Evolutionary conservation across 805 yeast genomes (phyloP).

Genomic region (Lipomyces orientalis): DNA sequence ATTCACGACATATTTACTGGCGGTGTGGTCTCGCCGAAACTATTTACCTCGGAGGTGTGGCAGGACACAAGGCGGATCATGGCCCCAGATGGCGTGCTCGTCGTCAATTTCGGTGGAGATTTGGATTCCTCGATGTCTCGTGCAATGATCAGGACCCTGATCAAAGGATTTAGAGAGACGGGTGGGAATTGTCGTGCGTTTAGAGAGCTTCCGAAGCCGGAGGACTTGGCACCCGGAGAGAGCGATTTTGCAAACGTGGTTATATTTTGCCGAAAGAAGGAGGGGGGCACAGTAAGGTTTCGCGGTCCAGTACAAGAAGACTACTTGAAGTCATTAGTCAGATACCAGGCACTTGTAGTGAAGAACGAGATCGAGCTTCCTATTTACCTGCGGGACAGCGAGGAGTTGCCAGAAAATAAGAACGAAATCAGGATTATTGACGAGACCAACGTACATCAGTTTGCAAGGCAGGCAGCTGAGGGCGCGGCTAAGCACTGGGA

Average conservation of each 20-base stretch:
- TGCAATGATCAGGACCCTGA: conserved; percentile 25
- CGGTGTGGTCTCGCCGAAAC: conserved; percentile 27
- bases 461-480: conserved; percentile 15
- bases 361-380: conserved; percentile 25
- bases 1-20: conserved; percentile 36
- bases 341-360: conserved; percentile 16
- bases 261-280: conserved; percentile 27
- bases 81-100: conserved; percentile 33
- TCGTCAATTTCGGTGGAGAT: conserved; percentile 34
- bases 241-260: conserved; percentile 25
- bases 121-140: conserved; percentile 10
- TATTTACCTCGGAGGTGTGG: conserved; percentile 34
- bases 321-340: conserved; percentile 24
- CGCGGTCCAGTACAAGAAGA: conserved; percentile 25
- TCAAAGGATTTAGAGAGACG: conserved; percentile 11
- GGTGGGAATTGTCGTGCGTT: conserved; percentile 29
- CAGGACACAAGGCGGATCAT: conserved; percentile 18
- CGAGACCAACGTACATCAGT: conserved; percentile 8
- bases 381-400: conserved; percentile 18
- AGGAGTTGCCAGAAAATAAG: conserved; percentile 8
- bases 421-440: conserved; percentile 9
- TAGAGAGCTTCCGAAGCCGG: conserved; percentile 10
- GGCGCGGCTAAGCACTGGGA: conserved; percentile 29
- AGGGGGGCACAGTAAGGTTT: conserved; percentile 20
- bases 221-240: background rate